phyloP scores from a whole-genome alignment of 78 protist species.

The Chrysochromulina parva region DNA sequence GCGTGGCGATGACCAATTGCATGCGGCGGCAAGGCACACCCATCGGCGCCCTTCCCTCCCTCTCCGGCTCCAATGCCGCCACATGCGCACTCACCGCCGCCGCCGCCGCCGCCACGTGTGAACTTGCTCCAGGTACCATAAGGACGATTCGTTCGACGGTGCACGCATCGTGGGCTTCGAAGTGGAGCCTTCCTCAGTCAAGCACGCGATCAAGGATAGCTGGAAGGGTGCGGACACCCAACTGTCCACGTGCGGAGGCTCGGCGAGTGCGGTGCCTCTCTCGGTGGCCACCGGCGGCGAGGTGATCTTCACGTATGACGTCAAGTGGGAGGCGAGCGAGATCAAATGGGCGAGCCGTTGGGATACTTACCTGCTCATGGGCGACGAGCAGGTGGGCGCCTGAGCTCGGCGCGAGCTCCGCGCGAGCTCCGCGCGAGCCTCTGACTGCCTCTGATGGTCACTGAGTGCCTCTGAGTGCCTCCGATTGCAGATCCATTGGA shows the following conservation, averaged over 20 bases:
- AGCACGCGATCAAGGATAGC: slow-evolving; percentile 13
- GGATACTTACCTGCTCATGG: slow-evolving; percentile 86
- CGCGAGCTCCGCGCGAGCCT: not conserved
- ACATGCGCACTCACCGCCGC: too few relatives aligned
- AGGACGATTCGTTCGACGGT: not conserved
- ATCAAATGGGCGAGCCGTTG: slow-evolving; percentile 92
- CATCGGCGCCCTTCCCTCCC: too few relatives aligned
- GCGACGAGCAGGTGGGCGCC: slow-evolving; percentile 60
- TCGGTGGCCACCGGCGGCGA: not conserved
- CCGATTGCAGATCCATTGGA: slow-evolving; percentile 52
- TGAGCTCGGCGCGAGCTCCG: not conserved
- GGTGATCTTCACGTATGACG: slow-evolving; percentile 78
- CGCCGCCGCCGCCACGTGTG: too few relatives aligned
- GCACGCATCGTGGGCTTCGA: slow-evolving; percentile 20
- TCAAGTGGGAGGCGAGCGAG: slow-evolving; percentile 56
- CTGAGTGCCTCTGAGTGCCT: not conserved
- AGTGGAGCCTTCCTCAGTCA: slow-evolving; percentile 45
- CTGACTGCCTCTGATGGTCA: not conserved
- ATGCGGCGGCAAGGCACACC: too few relatives aligned
- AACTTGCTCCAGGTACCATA: slow-evolving; percentile 23
- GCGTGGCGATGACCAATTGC: too few relatives aligned
- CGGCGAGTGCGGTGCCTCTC: not conserved
- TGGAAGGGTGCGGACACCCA: slow-evolving; percentile 11
- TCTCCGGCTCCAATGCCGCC: too few relatives aligned
- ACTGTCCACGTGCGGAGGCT: not conserved